Evolutionary conservation across 352 stramenopile species (phyloP), one percentile per base, ranked within the genome.

Genomic region (Globisporangium mamillatum): DNA sequence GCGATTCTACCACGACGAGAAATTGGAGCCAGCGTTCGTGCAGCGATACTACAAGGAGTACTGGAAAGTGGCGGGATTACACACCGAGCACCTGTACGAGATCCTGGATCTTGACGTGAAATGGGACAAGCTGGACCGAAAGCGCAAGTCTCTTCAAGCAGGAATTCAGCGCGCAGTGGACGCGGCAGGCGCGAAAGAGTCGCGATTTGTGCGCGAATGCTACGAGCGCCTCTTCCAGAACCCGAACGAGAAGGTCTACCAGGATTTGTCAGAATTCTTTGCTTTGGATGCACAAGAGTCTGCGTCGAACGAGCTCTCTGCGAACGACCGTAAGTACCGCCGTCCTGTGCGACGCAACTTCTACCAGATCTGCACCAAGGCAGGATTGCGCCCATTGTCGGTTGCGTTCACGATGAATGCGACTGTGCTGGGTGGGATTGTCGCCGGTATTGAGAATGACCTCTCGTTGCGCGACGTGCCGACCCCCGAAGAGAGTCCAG

Each of bases 1-100:
- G 58, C 85, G 87, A 10, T 97, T 95, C 52, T 97, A 97, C 44
- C 89, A 97, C 62, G 88, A 95, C 29, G 89, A 97, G 56, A 94
- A 95, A 48, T 72, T 97, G 1, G 89, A 97, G 66, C 89, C 89
- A 4, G 78, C 88, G 10, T 97, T 94, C 70, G 89, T 97, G 7
- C 88, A 95, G 71, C 82, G 88, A n/a, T 97, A 97, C 72, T 94
- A 78, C 75, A 97, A 97, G 71, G 89, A 97, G 48, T 97, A 92
- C 60, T 97, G 88, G 88, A 94, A 95, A 80, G 75, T 89, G 24
- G 86, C 86, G n/a, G 89, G 89, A 0, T 70, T 95, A 8, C 86
- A 90, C 70, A 88, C 81, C 0, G 81, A 91, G 34, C 84, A 96
- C 48, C 53, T 96, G 53, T 96, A 94, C 63, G 81, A 95, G 53